Conservation (phyloP, 2,329 filamentous ascomycete species). For the Verticillium dahliae region DNA sequence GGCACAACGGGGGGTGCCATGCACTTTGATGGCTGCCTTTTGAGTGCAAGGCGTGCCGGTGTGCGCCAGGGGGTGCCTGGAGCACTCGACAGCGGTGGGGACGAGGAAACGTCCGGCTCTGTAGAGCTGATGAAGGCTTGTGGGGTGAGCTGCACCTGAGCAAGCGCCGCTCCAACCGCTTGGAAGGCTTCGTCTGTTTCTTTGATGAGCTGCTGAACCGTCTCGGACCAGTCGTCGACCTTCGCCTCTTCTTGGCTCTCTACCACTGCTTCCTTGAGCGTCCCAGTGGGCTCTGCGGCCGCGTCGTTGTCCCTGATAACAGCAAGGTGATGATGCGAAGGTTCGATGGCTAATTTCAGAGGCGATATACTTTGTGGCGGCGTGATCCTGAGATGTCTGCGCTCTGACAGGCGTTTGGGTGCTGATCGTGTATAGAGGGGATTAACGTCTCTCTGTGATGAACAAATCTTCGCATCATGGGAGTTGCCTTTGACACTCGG, state of each 20-base stretch:
- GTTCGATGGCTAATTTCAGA: not conserved
- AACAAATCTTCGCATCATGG: conserved; percentile 28
- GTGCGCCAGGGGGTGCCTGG: conserved; percentile 11
- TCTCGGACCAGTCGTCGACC: conserved; percentile 22
- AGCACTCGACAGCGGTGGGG: conserved; percentile 1
- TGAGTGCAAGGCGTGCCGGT: conserved; percentile 3
- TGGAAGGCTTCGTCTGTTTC: conserved; percentile 46
- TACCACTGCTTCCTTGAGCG: not conserved
- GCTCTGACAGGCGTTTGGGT: conserved; percentile 12
- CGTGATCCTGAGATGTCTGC: conserved; percentile 7
- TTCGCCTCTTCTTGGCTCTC: conserved; percentile 2
- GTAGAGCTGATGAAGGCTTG: not conserved
- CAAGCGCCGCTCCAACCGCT: conserved; percentile 33
- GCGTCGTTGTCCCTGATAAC: not conserved
- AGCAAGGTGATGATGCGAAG: not conserved
- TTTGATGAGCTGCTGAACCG: conserved; percentile 37
- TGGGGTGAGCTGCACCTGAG: conserved; percentile 15
- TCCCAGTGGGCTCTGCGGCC: not conserved
- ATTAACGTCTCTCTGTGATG: conserved; percentile 7
- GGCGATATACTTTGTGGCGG: conserved; percentile 2
- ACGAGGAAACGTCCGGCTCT: not conserved
- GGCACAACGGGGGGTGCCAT: conserved; percentile 15
- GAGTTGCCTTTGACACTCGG: conserved; percentile 16
- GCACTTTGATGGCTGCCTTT: conserved; percentile 14
- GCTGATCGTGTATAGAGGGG: conserved; percentile 3